These are phyloP conservation scores for Aspergillus nidulans DNA, from an alignment of 495 filamentous ascomycete species.

Conservation along the genomic window DNA sequence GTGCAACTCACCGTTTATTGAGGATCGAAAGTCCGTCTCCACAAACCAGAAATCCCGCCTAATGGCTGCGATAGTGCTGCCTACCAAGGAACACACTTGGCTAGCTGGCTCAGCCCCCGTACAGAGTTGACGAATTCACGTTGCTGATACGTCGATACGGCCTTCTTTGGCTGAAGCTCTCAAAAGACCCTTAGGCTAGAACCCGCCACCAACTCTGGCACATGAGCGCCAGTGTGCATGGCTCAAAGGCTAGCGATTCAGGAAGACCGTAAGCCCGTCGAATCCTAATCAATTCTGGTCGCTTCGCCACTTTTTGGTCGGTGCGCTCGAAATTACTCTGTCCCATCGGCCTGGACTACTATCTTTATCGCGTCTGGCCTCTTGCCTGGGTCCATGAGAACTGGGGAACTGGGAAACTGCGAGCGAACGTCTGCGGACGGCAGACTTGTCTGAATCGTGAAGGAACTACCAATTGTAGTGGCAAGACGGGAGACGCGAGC, in stretches of 20 bases:
- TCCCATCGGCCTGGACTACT: not conserved
- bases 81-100: not conserved
- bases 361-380: not conserved
- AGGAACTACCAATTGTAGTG: not conserved
- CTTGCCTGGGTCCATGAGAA: not conserved
- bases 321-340: not conserved
- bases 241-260: not conserved
- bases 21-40: not conserved
- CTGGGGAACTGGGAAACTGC: not conserved
- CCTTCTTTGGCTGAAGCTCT: not conserved
- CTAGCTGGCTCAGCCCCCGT: no score
- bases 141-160: not conserved
- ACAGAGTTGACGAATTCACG: not conserved
- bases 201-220: conserved; percentile 6
- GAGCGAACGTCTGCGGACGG: not conserved
- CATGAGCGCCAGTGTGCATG: not conserved
- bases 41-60: not conserved
- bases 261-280: not conserved
- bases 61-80: not conserved
- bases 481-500: not conserved
- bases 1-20: not conserved
- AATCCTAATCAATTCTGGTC: not conserved
- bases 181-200: not conserved
- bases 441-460: not conserved
- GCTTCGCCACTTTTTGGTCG: not conserved